phyloP scores from a whole-genome alignment of 2,329 filamentous ascomycete species.

The Cordyceps militaris region DNA sequence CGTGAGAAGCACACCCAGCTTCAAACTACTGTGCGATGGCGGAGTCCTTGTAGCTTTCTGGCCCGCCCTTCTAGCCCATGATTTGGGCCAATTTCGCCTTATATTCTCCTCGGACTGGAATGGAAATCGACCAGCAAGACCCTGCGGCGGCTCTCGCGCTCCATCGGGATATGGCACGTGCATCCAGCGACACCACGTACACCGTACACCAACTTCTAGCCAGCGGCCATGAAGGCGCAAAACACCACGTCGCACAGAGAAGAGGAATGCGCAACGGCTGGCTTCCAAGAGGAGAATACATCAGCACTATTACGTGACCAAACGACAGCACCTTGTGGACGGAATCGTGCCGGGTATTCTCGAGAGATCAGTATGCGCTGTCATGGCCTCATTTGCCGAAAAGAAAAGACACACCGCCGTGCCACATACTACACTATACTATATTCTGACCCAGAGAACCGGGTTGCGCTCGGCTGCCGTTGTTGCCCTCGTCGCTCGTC shows the following conservation, averaged over 20 bases:
- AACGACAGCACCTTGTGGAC: no score
- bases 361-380: not conserved
- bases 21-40: not conserved
- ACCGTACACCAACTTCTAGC: not conserved
- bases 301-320: no score
- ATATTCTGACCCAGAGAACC: not conserved
- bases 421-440: not conserved
- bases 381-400: not conserved
- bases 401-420: not conserved
- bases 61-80: not conserved
- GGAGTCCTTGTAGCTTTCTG: not conserved
- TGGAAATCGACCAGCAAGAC: not conserved
- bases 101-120: no score
- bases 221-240: not conserved
- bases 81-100: no score
- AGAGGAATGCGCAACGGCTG: no score
- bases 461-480: not conserved
- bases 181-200: not conserved
- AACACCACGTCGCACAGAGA: not conserved
- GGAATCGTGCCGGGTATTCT: no score
- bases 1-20: not conserved
- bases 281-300: no score
- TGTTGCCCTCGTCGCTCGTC: not conserved
- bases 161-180: not conserved
- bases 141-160: slow-evolving; percentile 7